Base-by-base conservation (phyloP, 2,329 filamentous ascomycete species). In the Aspergillus fructus region DNA sequence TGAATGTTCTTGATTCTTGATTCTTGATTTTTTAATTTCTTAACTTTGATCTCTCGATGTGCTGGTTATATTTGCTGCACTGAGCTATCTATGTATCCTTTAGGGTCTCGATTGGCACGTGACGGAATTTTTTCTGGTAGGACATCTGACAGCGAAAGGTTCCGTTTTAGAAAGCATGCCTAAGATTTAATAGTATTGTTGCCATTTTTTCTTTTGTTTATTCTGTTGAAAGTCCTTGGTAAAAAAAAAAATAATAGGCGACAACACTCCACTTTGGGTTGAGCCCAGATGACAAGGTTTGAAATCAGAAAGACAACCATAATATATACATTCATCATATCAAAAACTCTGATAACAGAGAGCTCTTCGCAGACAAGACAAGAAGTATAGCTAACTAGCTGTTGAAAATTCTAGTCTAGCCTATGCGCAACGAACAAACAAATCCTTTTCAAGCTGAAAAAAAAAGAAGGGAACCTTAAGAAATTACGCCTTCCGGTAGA, bases 401-500 rank as follows among this genome's bases (percentile, higher is more conserved):
- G 34, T 37, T n/a, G 34, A 37, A 37, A n/a, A 37, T 2, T n/a
- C 34, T n/a, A 37, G 34, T n/a, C 13, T 5, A 37, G 34, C 34
- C 34, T 12, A 37, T 13, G 11, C 33, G 13, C 33, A 12, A 13
- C 33, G 13, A 37, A 37, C 33, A 15, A 37, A 27, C 24, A 27
- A 27, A 27, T 27, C 24, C 24, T 9, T 9, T 27, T 27, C 24
- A 27, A 27, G 8, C 27, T 11, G 17, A 19, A 50, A 46, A 46
- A 19, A 9, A 50, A 49, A 33, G n/a, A 3, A 4, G 11, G n/a
- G 17, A 45, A 5, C 21, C 21, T 21, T 21, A 21, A 21, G 21
- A 23, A 49, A 45, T 17, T 46, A 64, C 24, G 70, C 68, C 24
- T 70, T 69, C 30, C 72, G 71, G 75, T 83, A 89, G 75, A 96